Base-by-base conservation (phyloP, 306 rosid genomes). In the Myrica gale region DNA sequence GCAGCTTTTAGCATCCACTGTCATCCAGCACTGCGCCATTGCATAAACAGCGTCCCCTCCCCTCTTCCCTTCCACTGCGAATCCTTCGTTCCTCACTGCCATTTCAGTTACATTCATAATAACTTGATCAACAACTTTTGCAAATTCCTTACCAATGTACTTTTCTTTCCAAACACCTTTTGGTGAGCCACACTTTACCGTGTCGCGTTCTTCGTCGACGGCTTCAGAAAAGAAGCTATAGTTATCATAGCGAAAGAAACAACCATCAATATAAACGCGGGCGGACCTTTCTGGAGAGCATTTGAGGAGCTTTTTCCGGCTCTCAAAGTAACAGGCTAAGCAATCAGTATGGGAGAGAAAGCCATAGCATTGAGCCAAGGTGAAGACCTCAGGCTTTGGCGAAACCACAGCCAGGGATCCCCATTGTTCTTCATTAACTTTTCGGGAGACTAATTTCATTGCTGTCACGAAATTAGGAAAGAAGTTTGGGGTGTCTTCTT, bases 11-110 rank as follows among this genome's bases (percentile, higher is more conserved):
- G 16, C n/a, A 39, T 83, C 37, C 1, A 82, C 20, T 0, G 83
- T 78, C 58, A 39, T 76, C 91, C 96, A 90, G 66, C 96, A 88
- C 67, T 90, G 96, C 1, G 93, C 96, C 84, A 88, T 13, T 10
- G 81, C 91, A 67, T 78, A 88, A 69, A 87, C 83, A 69, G 51
- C 73, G 47, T 77, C 87, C 26, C 43, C 81, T 7, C 84, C 83
- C 44, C 92, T 71, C 62, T 77, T 16, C 39, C 52, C 82, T 1
- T 5, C 9, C 45, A 77, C 76, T 6, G 85, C 85, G 60, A 86
- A 89, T 44, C 87, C 83, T 21, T 63, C 61, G 7, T 39, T 77
- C 15, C 26, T 61, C 70, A 16, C 52, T 0, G 88, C 90, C 5
- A 1, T 57, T 11, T 44, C 21, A 4, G 81, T 82, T 78, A 87